A percentile compares a stretch with the other conserved stretches of the same genome.
phyloP scores from a whole-genome alignment of 2,329 filamentous ascomycete genomes.

The Aspergillus sp. region DNA sequence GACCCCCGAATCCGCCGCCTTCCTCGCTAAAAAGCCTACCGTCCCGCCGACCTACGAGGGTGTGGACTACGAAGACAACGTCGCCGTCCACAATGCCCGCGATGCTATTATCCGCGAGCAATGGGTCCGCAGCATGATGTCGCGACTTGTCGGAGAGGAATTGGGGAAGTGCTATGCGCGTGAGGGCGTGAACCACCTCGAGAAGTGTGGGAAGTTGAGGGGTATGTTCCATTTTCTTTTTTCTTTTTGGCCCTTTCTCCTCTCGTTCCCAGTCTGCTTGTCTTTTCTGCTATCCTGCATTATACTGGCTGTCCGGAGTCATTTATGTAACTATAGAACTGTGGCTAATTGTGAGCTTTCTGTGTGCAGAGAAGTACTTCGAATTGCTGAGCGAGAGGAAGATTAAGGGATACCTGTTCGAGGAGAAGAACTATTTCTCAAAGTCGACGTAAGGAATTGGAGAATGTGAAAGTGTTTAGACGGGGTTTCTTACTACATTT shows the following conservation, averaged over 20 bases:
- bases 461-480: background rate
- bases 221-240: conserved; percentile 47
- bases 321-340: background rate
- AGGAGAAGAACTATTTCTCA: conserved; percentile 61
- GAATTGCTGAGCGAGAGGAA: conserved; percentile 63
- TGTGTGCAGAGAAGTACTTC: conserved; percentile 59
- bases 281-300: too few relatives aligned
- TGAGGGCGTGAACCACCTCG: conserved; percentile 66
- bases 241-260: background rate
- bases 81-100: conserved; percentile 62
- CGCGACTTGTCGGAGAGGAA: conserved; percentile 63
- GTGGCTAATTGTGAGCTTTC: background rate
- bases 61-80: conserved; percentile 66
- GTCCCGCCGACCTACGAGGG: conserved; percentile 66
- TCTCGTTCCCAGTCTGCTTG: background rate
- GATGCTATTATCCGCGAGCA: conserved; percentile 67
- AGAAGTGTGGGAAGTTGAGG: conserved; percentile 66
- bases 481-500: conserved; percentile 4
- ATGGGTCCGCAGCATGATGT: conserved; percentile 70
- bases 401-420: conserved; percentile 63
- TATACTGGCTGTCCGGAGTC: background rate
- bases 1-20: conserved; percentile 63
- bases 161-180: conserved; percentile 66
- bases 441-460: conserved; percentile 27
- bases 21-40: conserved; percentile 65